These are phyloP conservation scores for Zygoascus ofunaensis DNA, from an alignment of 805 yeast species.

Conservation along the genomic window DNA sequence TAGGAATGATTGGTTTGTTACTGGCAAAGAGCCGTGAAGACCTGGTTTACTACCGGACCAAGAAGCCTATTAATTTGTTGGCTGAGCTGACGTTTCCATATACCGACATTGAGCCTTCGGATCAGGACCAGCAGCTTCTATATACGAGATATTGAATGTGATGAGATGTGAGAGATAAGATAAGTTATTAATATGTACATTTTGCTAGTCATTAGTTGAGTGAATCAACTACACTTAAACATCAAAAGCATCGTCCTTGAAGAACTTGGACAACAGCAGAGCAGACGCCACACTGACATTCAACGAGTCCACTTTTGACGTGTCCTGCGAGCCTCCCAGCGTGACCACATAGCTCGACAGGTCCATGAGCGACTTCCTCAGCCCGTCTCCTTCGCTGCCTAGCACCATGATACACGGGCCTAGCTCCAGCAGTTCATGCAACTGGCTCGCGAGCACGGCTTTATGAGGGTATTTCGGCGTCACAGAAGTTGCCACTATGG, in stretches of 20 bases:
- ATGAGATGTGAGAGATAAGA: background rate
- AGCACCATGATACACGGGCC: slow-evolving; percentile 63
- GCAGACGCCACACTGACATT: slow-evolving; percentile 90
- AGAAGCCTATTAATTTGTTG: slow-evolving; percentile 40
- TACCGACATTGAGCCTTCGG: slow-evolving; percentile 17
- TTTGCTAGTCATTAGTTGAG: no score
- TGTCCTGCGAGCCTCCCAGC: slow-evolving; percentile 12
- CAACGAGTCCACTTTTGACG: slow-evolving; percentile 53
- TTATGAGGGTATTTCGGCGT: slow-evolving; percentile 13
- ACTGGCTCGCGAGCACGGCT: slow-evolving; percentile 33
- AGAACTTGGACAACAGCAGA: slow-evolving; percentile 37
- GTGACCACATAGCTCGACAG: slow-evolving; percentile 24
- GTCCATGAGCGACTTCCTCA: slow-evolving; percentile 54
- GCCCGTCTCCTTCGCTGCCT: slow-evolving; percentile 83
- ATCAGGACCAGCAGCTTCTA: slow-evolving; percentile 13
- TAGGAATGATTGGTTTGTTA: slow-evolving; percentile 72
- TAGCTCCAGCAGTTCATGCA: slow-evolving; percentile 36
- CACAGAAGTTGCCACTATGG: slow-evolving; percentile 51
- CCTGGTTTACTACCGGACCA: slow-evolving; percentile 39
- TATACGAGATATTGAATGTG: slow-evolving; percentile 9
- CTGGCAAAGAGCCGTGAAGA: slow-evolving; percentile 58
- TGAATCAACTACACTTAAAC: background rate
- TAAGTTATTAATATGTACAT: no score
- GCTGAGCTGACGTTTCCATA: slow-evolving; percentile 54
- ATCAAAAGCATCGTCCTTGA: slow-evolving; percentile 13